Base-by-base conservation (phyloP, 257 asterid genomes). In the Sherardia arvensis region DNA sequence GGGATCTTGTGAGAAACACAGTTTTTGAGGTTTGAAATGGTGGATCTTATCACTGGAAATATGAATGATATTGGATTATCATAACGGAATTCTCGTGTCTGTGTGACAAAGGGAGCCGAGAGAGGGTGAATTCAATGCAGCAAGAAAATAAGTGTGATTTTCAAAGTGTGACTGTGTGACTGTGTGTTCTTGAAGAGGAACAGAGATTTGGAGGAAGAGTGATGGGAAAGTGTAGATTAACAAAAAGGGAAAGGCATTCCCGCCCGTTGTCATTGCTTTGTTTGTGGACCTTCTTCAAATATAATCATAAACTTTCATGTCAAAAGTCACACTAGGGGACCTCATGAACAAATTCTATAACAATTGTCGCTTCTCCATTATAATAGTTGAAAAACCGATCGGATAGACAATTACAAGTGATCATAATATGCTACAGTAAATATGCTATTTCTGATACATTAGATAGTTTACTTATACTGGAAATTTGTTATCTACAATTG, bases 41-140 rank as follows among this genome's bases (percentile, higher is more conserved):
- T 68, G 82, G 85, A 85, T 83, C 82, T 76, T 73, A 62, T 57
- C 53, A 4, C 7, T 34, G 7, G 43, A 34, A 26, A 55, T 64
- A 6, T 55, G 56, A 51, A 78, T 1, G n/a, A n/a, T 48, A 18
- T 11, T 14, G 21, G 15, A 51, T n/a, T n/a, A n/a, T n/a, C n/a
- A n/a, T n/a, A n/a, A 74, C 78, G 76, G 74, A 82, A 22, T 67
- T 82, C 87, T 78, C 87, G 95, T 85, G 96, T 75, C 29, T 7
- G 64, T 68, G 49, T 53, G 43, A 17, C 69, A 67, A 73, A 62
- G 23, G 22, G 63, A 47, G 29, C 28, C n/a, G 33, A 61, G 33
- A 61, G 33, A 69, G 47, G 77, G 62, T 76, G 71, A 71, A 78
- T 64, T 86, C 22, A 88, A 27, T 40, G 26, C 59, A 38, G 21